Conservation (phyloP, 108 stramenopile species). For the Stephanodiscus triporus region DNA sequence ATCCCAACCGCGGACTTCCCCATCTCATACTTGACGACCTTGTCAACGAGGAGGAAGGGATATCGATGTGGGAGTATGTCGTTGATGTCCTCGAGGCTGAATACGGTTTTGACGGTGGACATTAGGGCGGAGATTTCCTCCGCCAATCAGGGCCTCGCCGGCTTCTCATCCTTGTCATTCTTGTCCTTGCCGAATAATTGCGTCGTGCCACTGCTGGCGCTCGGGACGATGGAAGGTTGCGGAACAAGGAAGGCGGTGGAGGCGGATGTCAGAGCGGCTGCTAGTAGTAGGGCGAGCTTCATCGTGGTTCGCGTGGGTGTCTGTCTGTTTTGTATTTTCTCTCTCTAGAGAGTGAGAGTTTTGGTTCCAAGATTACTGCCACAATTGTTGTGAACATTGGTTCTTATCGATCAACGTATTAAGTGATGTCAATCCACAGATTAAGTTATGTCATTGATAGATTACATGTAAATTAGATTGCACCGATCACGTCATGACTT, state of each 20-base stretch:
- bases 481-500: too few relatives aligned
- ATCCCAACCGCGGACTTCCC: slow-evolving; percentile 95
- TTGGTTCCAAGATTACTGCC: too few relatives aligned
- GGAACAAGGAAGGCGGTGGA: slow-evolving; percentile 59
- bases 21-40: slow-evolving; percentile 91
- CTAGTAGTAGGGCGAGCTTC: slow-evolving; percentile 65
- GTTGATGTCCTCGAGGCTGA: slow-evolving; percentile 90
- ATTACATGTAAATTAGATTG: too few relatives aligned
- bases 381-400: too few relatives aligned
- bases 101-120: slow-evolving; percentile 66
- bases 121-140: slow-evolving; percentile 77
- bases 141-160: slow-evolving; percentile 43
- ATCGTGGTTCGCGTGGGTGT: slow-evolving; percentile 10
- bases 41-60: slow-evolving; percentile 89
- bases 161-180: slow-evolving; percentile 18
- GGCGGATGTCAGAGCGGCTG: slow-evolving; percentile 35
- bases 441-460: too few relatives aligned
- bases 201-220: slow-evolving; percentile 4
- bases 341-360: not conserved
- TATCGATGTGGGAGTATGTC: slow-evolving; percentile 94
- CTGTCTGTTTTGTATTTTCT: too few relatives aligned
- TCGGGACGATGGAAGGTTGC: too few relatives aligned
- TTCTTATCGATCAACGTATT: too few relatives aligned
- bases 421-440: too few relatives aligned
- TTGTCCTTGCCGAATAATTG: slow-evolving; percentile 30